Conservation (phyloP, 129 eudicot species). For the Silybum marianum region DNA sequence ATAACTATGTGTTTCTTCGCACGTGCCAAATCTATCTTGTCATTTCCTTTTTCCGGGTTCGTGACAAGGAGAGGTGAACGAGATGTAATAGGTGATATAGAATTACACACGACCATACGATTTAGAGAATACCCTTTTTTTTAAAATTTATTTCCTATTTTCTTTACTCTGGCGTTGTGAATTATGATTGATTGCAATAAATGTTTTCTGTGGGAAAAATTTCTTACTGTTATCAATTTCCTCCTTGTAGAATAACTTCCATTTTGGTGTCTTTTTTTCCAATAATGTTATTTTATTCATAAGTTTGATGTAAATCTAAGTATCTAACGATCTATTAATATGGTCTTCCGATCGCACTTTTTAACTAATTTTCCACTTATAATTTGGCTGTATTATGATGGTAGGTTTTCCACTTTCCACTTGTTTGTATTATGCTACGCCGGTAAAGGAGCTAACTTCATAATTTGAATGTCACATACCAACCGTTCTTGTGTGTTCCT, state of each 20-base stretch:
- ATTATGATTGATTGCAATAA: not conserved
- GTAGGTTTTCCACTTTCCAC: not conserved
- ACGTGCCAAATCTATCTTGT: constrained; percentile 19
- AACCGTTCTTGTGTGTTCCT: not conserved
- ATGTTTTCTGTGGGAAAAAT: not conserved
- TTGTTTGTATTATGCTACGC: not conserved
- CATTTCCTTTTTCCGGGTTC: constrained; percentile 11
- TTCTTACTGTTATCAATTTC: not conserved
- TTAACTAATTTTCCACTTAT: not conserved
- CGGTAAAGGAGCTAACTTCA: not conserved
- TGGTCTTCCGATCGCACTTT: not conserved
- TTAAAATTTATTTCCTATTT: not conserved
- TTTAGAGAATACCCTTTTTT: not conserved
- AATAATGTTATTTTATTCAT: not conserved
- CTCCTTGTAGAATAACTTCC: not conserved
- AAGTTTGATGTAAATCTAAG: not conserved
- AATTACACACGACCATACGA: constrained; percentile 2
- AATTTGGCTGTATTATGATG: not conserved
- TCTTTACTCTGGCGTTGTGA: not conserved
- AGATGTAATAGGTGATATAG: not conserved
- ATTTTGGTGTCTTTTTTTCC: not conserved
- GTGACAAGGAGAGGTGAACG: constrained; percentile 10
- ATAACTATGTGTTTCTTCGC: constrained; percentile 10
- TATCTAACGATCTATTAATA: not conserved
- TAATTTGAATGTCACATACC: not conserved